phyloP scores from a whole-genome alignment of 371 early-diverging fungal species.

The Lichtheimia ornata region DNA sequence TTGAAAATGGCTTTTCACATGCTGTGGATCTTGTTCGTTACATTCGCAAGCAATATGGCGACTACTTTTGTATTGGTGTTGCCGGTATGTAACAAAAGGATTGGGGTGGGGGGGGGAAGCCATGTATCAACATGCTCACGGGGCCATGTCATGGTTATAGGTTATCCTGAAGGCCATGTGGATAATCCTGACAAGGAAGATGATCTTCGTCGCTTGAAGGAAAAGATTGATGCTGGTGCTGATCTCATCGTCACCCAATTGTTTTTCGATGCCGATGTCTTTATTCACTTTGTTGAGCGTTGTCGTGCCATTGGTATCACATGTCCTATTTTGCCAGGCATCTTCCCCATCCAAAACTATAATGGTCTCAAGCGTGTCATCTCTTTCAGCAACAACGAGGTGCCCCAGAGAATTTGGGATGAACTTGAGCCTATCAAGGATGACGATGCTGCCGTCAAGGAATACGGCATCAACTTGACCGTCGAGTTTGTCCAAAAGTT shows the following conservation, averaged over 20 bases:
- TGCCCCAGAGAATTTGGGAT: slow-evolving; percentile 82
- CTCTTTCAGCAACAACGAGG: slow-evolving; percentile 81
- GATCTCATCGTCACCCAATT: slow-evolving; percentile 93
- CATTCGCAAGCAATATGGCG: slow-evolving; percentile 88
- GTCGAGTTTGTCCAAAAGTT: slow-evolving; percentile 80
- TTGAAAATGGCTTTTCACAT: slow-evolving; percentile 83
- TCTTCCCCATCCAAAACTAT: slow-evolving; percentile 94
- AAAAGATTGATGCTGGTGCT: slow-evolving; percentile 90
- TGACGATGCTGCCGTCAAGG: slow-evolving; percentile 93
- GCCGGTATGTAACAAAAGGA: slow-evolving; percentile 60
- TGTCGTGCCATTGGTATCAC: slow-evolving; percentile 80
- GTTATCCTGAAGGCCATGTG: slow-evolving; percentile 90
- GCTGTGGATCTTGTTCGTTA: slow-evolving; percentile 87
- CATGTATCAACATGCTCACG: not conserved
- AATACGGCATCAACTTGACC: slow-evolving; percentile 87
- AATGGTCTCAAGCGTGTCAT: slow-evolving; percentile 84
- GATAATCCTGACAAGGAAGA: slow-evolving; percentile 72
- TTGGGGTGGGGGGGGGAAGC: not conserved
- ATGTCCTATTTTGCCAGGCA: slow-evolving; percentile 91
- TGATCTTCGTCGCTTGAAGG: slow-evolving; percentile 80
- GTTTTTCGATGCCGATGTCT: slow-evolving; percentile 90
- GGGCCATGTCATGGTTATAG: slow-evolving; percentile 14
- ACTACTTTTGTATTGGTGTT: slow-evolving; percentile 94
- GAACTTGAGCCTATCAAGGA: slow-evolving; percentile 94
- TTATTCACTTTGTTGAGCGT: slow-evolving; percentile 74